Conservation (phyloP, 352 stramenopile genomes). For the Pythium phragmiticola region DNA sequence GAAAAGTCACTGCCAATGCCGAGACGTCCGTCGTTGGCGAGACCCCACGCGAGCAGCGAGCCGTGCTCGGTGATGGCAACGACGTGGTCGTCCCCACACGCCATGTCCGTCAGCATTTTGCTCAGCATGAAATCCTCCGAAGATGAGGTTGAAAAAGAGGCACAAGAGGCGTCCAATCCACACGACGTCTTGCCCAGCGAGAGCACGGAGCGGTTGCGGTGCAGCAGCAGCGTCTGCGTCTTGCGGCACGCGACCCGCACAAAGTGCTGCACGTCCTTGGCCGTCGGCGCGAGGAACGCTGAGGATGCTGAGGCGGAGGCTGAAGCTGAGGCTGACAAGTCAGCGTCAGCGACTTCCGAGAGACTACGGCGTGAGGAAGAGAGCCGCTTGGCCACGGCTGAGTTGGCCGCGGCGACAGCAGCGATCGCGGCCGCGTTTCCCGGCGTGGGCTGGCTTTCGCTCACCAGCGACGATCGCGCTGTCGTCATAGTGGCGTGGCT, state of each 20-base stretch:
- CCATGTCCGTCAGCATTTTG: constrained; percentile 57
- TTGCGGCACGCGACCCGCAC: constrained; percentile 42
- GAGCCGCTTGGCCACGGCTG: constrained; percentile 21
- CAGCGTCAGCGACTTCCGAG: neutral
- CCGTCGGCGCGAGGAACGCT: neutral
- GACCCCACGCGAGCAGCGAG: constrained; percentile 76
- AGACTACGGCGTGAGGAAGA: constrained; percentile 18
- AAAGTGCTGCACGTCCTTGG: constrained; percentile 29
- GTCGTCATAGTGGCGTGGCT: constrained; percentile 6
- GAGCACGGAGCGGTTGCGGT: constrained; percentile 41
- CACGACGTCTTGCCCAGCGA: constrained; percentile 32
- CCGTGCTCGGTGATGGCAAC: constrained; percentile 70
- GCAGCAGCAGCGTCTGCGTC: constrained; percentile 45
- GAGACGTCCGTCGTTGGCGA: constrained; percentile 39
- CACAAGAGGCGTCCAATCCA: neutral
- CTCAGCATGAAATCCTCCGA: constrained; percentile 40
- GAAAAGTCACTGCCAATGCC: constrained; percentile 21
- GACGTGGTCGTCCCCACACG: constrained; percentile 57
- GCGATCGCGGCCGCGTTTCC: constrained; percentile 29
- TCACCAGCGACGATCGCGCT: constrained; percentile 33
- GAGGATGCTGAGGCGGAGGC: neutral
- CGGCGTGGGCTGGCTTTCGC: constrained; percentile 16
- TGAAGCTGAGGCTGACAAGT: neutral
- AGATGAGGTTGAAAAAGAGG: neutral
- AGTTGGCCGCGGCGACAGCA: constrained; percentile 34